Percentiles rank a stretch among this genome's conserved stretches.
phyloP scores from a whole-genome alignment of 176 grass and related monocot genomes.

The Olyra latifolia region DNA sequence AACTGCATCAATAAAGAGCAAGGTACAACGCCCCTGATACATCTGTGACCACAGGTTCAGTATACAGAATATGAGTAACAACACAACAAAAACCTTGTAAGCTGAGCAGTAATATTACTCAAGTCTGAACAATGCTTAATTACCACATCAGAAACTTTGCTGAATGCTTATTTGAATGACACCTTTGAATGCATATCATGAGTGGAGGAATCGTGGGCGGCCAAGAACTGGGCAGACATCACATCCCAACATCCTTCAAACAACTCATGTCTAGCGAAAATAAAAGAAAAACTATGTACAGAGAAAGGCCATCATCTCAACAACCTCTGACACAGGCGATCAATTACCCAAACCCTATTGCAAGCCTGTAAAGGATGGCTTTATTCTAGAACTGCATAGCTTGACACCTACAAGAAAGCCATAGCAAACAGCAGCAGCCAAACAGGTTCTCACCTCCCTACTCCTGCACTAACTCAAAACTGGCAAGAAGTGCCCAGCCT shows the following conservation, averaged over 20 bases:
- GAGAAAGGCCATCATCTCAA: conserved; percentile 44
- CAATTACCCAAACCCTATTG: conserved; percentile 29
- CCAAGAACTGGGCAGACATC: conserved; percentile 35
- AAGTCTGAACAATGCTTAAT: conserved; percentile 39
- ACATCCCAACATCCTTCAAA: conserved; percentile 40
- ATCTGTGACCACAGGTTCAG: conserved; percentile 10
- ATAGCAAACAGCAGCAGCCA: conserved; percentile 39
- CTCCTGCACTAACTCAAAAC: conserved; percentile 68
- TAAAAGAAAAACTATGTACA: conserved; percentile 41
- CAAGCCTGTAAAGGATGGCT: conserved; percentile 39
- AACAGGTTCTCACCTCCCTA: conserved; percentile 34
- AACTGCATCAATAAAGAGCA: neutral
- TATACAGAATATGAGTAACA: conserved; percentile 12
- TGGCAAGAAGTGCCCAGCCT: conserved; percentile 91
- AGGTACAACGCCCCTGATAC: neutral
- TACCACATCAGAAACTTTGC: conserved; percentile 18
- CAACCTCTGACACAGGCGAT: conserved; percentile 32
- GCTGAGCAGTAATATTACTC: conserved; percentile 7
- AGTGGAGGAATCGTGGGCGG: conserved; percentile 24
- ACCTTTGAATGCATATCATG: conserved; percentile 51
- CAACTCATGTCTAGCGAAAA: conserved; percentile 45
- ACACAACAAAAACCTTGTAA: conserved; percentile 17
- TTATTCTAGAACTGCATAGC: conserved; percentile 45
- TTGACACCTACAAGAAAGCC: conserved; percentile 40
- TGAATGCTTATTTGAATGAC: conserved; percentile 46